Evolutionary conservation across 2,329 filamentous ascomycete genomes (phyloP), one percentile per base, ranked within the genome.

Genomic region (Ceratocystis eucalypticola): DNA sequence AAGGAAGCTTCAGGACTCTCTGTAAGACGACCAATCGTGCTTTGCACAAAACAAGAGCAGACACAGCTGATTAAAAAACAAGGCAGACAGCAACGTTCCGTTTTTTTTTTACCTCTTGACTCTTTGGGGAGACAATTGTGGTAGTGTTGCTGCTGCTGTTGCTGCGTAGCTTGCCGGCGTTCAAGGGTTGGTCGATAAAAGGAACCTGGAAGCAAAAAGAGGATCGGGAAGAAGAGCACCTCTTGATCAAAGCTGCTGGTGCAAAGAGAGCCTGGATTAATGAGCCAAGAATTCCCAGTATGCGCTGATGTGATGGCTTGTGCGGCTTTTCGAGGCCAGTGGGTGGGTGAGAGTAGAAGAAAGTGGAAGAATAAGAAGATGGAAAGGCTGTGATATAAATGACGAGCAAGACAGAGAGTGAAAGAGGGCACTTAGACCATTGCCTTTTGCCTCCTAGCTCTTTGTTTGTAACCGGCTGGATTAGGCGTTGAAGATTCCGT

Each of bases 231-330:
- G 46, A 50, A 64, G 45, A 64, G 62, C 25, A 45, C 46, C 53
- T 46, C 55, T 30, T 59, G 55, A 59, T 59, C 55, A 33, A 30
- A 59, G 55, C 55, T 59, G 55, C 48, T 63, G 61, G 20, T 63
- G 61, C 44, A 44, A 48, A 30, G 44, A 44, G 17, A 48, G 44
- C 44, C 22, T 33, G 44, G 61, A 63, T 63, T 50, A 33, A 63
- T 45, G 61, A 63, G 61, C 44, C 41, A 63, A 63, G 30, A 50
- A 48, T 33, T 30, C 25, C 55, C 55, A 37, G 55, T 30, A 59
- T 59, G 55, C 55, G 55, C 55, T 33, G 55, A 59, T 59, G 55
- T 30, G 55, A 59, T 59, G 55, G 55, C 55, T 59, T 59, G 55
- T 59, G 55, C 55, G 55, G 28, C 17, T 37, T 41, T 59, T 59